Base-by-base conservation (phyloP, 371 early-diverging fungal genomes). In the Mucor indicus region DNA sequence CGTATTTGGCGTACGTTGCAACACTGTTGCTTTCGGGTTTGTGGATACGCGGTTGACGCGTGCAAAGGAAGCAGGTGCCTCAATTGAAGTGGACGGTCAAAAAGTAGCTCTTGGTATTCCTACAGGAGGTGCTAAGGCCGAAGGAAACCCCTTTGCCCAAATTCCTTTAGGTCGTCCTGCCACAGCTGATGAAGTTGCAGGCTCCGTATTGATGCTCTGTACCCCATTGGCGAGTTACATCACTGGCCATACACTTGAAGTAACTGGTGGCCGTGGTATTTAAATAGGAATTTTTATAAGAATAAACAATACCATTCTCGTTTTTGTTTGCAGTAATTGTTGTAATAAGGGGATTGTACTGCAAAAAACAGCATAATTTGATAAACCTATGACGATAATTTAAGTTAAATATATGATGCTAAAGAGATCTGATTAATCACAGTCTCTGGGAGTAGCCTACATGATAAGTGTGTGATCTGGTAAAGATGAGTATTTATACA, bases 191-290 rank as follows among this genome's bases (percentile, higher is more conserved):
- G 85, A 84, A 50, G 85, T 83, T 36, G 85, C 84, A 56, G 81
- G 79, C 20, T 76, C 79, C 27, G 69, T 83, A 55, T 48, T 83
- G 63, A 67, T 77, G 69, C 66, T 85, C 44, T 80, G 77, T 75
- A 71, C 81, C 45, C 84, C 84, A 15, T 66, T 83, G 46, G 63
- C 81, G 8, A 64, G 69, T 44, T 85, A 80, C 53, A 55, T 85
- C 43, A 79, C 83, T 49, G 85, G 85, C 24, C 78, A 78, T 41
- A 81, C 81, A 33, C 65, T 84, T 44, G 81, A 84, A 69, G 80
- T 83, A 49, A 84, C 83, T 49, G 85, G 85, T 57, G 85, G 85
- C 51, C 77, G 75, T 66, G 84, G 84, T 44, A 84, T 84, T 55
- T 84, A 80, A 72, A 27, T 33, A 15, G 2, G n/a, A n/a, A n/a